Evolutionary conservation across 805 yeast species (phyloP).

Genomic region (Schwanniomyces yamadae): DNA sequence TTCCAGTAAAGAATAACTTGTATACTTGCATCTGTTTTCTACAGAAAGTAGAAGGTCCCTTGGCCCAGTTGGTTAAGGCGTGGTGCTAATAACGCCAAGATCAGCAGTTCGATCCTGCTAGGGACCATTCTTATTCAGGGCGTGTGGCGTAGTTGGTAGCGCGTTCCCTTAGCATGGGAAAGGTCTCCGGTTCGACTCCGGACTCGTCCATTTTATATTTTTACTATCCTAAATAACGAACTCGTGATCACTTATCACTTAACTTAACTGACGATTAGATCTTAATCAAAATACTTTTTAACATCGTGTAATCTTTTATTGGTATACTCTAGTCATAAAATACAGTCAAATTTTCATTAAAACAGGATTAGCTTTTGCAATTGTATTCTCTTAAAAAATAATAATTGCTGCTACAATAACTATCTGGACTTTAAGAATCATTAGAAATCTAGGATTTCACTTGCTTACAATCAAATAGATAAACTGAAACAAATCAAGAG

Average conservation of each 20-base stretch:
- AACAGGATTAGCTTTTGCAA: not conserved
- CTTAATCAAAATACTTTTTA: too few species aligned
- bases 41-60: constrained; percentile 39
- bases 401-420: not conserved
- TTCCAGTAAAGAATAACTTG: too few species aligned
- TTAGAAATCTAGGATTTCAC: not conserved
- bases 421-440: not conserved
- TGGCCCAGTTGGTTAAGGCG: constrained; percentile 57
- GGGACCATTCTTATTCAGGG: constrained; percentile 59
- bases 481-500: too few species aligned
- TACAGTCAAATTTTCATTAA: not conserved
- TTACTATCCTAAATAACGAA: too few species aligned
- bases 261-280: too few species aligned
- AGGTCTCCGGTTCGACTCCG: constrained; percentile 38
- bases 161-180: constrained; percentile 51
- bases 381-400: not conserved
- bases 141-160: constrained; percentile 84
- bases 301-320: too few species aligned
- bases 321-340: not conserved
- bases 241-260: too few species aligned
- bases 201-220: constrained; percentile 26
- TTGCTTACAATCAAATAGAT: too few species aligned
- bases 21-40: too few species aligned
- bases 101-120: constrained; percentile 89
- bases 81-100: constrained; percentile 58